These are phyloP conservation scores for Hordeum vulgare DNA, from an alignment of 176 grass and related monocot genomes.

Conservation along the genomic window DNA sequence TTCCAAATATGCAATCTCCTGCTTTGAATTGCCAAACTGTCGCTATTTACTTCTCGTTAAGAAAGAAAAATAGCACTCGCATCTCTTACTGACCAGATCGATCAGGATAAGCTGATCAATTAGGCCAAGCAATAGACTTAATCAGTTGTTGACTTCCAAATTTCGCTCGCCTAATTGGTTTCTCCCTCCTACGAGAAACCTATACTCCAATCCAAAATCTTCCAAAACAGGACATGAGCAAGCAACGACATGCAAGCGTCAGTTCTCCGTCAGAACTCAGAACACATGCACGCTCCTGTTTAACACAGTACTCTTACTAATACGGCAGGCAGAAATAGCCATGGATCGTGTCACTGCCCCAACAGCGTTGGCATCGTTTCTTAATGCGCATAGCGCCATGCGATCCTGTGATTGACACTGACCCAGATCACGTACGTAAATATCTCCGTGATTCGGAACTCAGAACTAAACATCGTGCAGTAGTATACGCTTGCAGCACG, in stretches of 20 bases:
- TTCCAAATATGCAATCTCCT: no score
- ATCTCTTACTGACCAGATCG: background rate
- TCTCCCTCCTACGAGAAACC: background rate
- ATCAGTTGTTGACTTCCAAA: background rate
- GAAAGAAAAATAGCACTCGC: background rate
- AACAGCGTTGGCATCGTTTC: no score
- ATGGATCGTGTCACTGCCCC: background rate
- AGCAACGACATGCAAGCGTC: background rate
- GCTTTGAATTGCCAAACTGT: no score
- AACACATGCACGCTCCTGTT: background rate
- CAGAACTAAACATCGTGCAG: background rate
- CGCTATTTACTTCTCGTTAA: background rate
- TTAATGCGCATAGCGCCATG: no score
- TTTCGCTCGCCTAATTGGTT: background rate
- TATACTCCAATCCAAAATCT: background rate
- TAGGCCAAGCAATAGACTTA: background rate
- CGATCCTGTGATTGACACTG: no score
- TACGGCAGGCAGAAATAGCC: constrained; percentile 1
- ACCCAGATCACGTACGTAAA: background rate
- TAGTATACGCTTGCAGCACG: background rate
- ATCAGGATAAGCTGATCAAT: background rate
- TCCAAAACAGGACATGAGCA: background rate
- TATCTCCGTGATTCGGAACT: background rate
- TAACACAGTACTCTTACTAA: background rate
- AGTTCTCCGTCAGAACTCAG: background rate